phyloP scores from a whole-genome alignment of 208 protist genomes.

The Leishmania mexicana region DNA sequence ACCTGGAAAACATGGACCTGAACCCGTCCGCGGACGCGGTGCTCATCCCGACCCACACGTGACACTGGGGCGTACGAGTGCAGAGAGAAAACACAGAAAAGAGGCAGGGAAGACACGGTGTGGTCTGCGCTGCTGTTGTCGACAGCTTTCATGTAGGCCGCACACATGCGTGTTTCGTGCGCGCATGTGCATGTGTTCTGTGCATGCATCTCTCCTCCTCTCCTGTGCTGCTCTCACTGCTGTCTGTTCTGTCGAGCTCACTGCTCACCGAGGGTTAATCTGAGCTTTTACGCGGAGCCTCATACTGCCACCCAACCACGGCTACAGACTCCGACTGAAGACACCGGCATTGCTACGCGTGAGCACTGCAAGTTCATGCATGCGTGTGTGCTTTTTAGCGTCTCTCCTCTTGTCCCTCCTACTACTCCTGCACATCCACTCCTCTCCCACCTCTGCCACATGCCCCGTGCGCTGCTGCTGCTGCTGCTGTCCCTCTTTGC shows the following conservation, averaged over 20 bases:
- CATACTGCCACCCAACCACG: too few species aligned
- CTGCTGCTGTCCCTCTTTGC: too few species aligned
- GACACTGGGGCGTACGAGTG: not conserved
- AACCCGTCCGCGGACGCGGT: slow-evolving; percentile 43
- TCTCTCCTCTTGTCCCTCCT: not conserved
- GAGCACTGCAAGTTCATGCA: too few species aligned
- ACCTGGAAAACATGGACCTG: slow-evolving; percentile 79
- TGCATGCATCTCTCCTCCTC: not conserved
- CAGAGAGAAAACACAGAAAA: not conserved
- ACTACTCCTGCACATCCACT: not conserved
- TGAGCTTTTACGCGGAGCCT: too few species aligned
- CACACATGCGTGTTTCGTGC: not conserved
- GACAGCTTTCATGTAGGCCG: not conserved
- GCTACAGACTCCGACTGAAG: too few species aligned
- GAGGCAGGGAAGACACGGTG: not conserved
- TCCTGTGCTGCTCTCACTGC: not conserved
- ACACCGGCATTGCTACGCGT: too few species aligned
- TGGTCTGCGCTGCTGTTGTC: not conserved
- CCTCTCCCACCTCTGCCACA: too few species aligned
- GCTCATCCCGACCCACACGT: slow-evolving; percentile 80
- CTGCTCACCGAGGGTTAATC: too few species aligned
- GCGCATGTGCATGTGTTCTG: not conserved
- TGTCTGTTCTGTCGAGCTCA: not conserved
- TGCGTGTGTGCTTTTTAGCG: not conserved
- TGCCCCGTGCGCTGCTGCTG: too few species aligned